Conservation (phyloP, 2,329 filamentous ascomycete species). For the Fusarium tanahbumbuense region DNA sequence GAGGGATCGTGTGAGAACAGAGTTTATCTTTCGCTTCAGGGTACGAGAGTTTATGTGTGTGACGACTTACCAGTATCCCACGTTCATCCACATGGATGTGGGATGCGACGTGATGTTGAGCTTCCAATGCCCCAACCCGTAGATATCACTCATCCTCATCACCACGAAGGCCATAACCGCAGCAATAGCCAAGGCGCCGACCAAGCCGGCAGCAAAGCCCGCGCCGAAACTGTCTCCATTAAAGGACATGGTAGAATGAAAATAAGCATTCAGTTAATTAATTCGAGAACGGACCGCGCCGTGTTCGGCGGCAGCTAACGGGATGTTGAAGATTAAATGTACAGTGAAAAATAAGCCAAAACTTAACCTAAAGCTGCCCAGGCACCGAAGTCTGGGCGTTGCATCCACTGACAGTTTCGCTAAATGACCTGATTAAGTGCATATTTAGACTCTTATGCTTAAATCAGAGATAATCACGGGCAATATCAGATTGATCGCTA, state of each 20-base stretch:
- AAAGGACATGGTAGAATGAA: background rate
- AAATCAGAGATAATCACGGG: background rate
- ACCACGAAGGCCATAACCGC: conserved; percentile 27
- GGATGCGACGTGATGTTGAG: conserved; percentile 62
- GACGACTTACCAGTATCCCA: conserved; percentile 67
- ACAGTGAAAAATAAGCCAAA: background rate
- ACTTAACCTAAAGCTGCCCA: background rate
- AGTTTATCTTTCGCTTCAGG: background rate
- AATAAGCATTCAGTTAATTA: background rate
- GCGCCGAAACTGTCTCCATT: conserved; percentile 43
- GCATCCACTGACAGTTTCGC: conserved; percentile 9
- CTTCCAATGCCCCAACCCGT: conserved; percentile 67
- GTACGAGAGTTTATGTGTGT: background rate
- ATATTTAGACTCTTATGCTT: conserved; percentile 6
- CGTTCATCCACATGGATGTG: conserved; percentile 71
- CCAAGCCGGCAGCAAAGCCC: conserved; percentile 47
- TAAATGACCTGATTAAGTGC: conserved; percentile 21
- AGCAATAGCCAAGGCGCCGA: conserved; percentile 32
- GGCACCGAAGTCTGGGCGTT: background rate
- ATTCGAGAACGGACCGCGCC: background rate
- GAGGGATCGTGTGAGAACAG: background rate
- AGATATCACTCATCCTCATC: conserved; percentile 51
- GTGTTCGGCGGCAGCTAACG: background rate
- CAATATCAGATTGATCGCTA: background rate
- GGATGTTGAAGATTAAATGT: background rate